phyloP scores from a whole-genome alignment of 257 asterid genomes.

The Plantago elongata region DNA sequence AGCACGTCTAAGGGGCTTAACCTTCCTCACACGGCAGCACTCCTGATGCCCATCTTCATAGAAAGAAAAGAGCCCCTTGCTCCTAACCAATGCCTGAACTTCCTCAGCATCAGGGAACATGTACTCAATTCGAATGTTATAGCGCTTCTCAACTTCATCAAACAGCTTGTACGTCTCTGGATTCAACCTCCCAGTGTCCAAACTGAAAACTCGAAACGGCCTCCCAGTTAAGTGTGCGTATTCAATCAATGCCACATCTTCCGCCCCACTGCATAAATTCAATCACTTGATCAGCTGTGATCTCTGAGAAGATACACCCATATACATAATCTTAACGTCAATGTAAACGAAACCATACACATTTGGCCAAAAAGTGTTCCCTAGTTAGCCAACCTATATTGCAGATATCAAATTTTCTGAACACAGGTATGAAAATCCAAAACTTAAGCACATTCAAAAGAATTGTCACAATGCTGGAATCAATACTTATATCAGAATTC shows the following conservation, averaged over 20 bases:
- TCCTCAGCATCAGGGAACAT: conserved; percentile 45
- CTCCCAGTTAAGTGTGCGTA: conserved; percentile 49
- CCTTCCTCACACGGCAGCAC: conserved; percentile 51
- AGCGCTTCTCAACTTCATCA: conserved; percentile 42
- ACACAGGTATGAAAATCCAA: not conserved
- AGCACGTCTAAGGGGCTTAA: conserved; percentile 38
- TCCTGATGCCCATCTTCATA: conserved; percentile 57
- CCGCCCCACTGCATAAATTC: conserved; percentile 42
- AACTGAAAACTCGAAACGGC: conserved; percentile 49
- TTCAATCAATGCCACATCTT: conserved; percentile 51
- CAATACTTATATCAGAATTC: not conserved
- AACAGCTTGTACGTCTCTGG: conserved; percentile 45
- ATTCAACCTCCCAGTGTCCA: conserved; percentile 49
- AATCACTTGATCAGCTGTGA: conserved; percentile 1
- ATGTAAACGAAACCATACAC: not conserved
- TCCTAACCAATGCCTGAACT: conserved; percentile 42
- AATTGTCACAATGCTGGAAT: not conserved
- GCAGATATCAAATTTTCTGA: not conserved
- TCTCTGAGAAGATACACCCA: not conserved
- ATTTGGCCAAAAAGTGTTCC: not conserved
- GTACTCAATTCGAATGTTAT: conserved; percentile 41
- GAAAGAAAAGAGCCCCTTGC: conserved; percentile 48
- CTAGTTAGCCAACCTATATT: not conserved
- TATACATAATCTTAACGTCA: not conserved
- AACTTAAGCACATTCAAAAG: not conserved